Percentiles rank a stretch among this genome's conserved stretches.
phyloP scores from a whole-genome alignment of 805 yeast species.

The Kuraishia cidri region DNA sequence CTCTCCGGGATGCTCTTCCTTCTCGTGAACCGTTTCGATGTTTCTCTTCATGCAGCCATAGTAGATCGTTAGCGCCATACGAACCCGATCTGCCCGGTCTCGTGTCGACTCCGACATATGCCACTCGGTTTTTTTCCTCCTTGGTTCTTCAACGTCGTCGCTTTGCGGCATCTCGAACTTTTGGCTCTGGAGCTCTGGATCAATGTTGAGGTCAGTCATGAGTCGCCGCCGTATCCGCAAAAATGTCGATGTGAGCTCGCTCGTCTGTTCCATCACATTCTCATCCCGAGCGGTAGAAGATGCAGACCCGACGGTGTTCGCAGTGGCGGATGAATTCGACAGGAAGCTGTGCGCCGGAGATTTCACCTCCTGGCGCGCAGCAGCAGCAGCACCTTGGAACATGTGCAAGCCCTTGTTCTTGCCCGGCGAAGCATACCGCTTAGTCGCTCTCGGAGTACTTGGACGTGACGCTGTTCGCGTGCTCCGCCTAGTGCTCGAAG shows the following conservation, averaged over 20 bases:
- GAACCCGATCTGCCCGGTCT: constrained; percentile 40
- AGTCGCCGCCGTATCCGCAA: constrained; percentile 32
- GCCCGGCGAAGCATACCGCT: no score
- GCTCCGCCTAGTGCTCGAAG: no score
- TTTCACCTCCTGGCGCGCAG: no score
- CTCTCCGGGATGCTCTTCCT: constrained; percentile 7
- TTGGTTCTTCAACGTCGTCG: background rate
- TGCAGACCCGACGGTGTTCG: no score
- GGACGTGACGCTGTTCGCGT: no score
- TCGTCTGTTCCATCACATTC: constrained; percentile 17
- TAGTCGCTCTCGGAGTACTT: no score
- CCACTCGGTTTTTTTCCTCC: background rate
- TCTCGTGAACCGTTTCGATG: constrained; percentile 24
- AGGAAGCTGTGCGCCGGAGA: no score
- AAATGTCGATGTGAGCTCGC: constrained; percentile 28
- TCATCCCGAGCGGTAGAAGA: no score
- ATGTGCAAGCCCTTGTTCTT: no score
- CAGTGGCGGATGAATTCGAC: no score
- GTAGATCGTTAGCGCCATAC: constrained; percentile 36
- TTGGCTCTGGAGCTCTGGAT: constrained; percentile 14
- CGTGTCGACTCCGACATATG: constrained; percentile 5
- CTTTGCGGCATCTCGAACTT: constrained; percentile 1
- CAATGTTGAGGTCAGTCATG: constrained; percentile 31
- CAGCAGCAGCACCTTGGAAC: no score
- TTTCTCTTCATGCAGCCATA: no score